Conservation (phyloP, 306 rosid species). For the cucumber (Cucumis sativus) region Cucumber_9930_V3 NC_026657.2:30833001-30833500, state of each 20-base stretch:
- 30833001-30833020: conserved; percentile 63
- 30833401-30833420: conserved; percentile 89
- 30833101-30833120: background rate
- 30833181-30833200: conserved; percentile 76
- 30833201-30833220: conserved; percentile 62
- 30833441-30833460: conserved; percentile 75
- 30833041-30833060: conserved; percentile 23
- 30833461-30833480: conserved; percentile 97
- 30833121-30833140: background rate
- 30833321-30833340: background rate
- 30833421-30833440: conserved; percentile 65
- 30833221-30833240: conserved; percentile 44
- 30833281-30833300: background rate
- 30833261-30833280: conserved; percentile 8
- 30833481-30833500: conserved; percentile 13
- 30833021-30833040: conserved; percentile 87
- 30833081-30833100: background rate
- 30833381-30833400: conserved; percentile 74
- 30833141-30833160: background rate
- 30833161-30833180: background rate
- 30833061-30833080: background rate
- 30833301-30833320: background rate
- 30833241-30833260: conserved; percentile 89
- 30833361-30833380: conserved; percentile 44
- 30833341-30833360: background rate